Evolutionary conservation across 371 early-diverging fungal genomes (phyloP).

Genomic region (Apophysomyces variabilis): DNA sequence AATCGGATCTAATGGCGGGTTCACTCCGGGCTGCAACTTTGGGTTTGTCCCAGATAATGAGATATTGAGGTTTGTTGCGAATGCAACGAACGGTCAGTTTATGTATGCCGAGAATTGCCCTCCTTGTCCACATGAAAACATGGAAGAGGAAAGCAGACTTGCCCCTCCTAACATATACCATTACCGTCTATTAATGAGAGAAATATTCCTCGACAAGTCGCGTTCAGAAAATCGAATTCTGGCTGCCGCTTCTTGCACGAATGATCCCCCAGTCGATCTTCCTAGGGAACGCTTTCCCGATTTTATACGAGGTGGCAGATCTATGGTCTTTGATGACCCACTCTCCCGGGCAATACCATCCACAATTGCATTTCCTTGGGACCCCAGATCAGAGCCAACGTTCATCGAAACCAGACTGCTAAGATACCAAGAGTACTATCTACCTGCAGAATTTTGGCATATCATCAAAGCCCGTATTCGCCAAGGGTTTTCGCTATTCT

Average conservation of each 20-base stretch:
- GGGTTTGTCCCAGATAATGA: slow-evolving; percentile 92
- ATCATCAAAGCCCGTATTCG: slow-evolving; percentile 75
- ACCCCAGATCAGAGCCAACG: slow-evolving; percentile 70
- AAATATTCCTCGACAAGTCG: slow-evolving; percentile 59
- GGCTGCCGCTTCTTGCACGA: background rate
- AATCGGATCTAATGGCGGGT: slow-evolving; percentile 68
- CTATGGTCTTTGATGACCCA: slow-evolving; percentile 28
- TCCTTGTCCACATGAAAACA: background rate
- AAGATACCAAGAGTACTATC: slow-evolving; percentile 78
- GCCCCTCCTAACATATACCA: slow-evolving; percentile 80
- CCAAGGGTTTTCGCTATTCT: slow-evolving; percentile 83
- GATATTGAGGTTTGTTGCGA: slow-evolving; percentile 78
- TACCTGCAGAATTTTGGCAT: slow-evolving; percentile 64
- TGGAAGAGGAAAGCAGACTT: background rate
- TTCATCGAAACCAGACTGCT: slow-evolving; percentile 74
- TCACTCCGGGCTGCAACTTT: slow-evolving; percentile 76
- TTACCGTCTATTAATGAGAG: slow-evolving; percentile 69
- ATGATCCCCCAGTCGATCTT: slow-evolving; percentile 49
- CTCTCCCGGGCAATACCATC: slow-evolving; percentile 28
- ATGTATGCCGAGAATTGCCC: slow-evolving; percentile 76
- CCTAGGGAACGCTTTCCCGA: slow-evolving; percentile 48
- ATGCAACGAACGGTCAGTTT: slow-evolving; percentile 79
- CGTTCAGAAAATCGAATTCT: slow-evolving; percentile 39
- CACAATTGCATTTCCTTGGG: slow-evolving; percentile 80
- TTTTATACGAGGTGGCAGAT: slow-evolving; percentile 19